phyloP scores from a whole-genome alignment of 768 basidiomycete genomes.

The Boletellus emodensis region DNA sequence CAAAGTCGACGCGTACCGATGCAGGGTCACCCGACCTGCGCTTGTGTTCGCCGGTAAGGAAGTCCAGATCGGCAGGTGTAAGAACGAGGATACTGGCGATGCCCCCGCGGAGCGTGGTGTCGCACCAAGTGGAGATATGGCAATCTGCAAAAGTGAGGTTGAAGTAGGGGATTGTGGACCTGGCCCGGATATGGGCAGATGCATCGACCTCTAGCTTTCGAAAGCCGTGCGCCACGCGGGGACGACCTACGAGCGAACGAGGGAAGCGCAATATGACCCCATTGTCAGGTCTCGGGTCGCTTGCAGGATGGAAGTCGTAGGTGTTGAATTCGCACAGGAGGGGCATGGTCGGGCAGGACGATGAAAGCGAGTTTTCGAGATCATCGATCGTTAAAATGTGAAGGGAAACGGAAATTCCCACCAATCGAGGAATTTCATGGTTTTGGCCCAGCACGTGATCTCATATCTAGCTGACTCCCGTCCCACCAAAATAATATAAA shows the following conservation, averaged over 20 bases:
- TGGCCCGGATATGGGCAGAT: slow-evolving; percentile 9
- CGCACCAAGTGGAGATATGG: slow-evolving; percentile 3
- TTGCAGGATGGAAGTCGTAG: not conserved
- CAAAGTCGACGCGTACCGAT: slow-evolving; percentile 8
- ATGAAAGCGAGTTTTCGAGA: too few relatives aligned
- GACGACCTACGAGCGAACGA: slow-evolving; percentile 11
- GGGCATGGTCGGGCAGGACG: slow-evolving; percentile 7
- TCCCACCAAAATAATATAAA: too few relatives aligned
- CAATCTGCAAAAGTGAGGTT: slow-evolving; percentile 4
- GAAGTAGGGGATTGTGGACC: slow-evolving; percentile 4
- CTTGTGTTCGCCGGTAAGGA: slow-evolving; percentile 10
- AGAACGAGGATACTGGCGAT: slow-evolving; percentile 2
- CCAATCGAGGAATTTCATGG: too few relatives aligned
- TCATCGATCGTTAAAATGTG: too few relatives aligned
- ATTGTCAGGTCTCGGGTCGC: slow-evolving; percentile 7
- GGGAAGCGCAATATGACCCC: slow-evolving; percentile 8
- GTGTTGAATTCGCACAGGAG: slow-evolving; percentile 14
- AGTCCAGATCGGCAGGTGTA: slow-evolving; percentile 10
- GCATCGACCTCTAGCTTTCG: slow-evolving; percentile 4
- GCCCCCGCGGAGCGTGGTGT: not conserved
- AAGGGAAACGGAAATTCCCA: too few relatives aligned
- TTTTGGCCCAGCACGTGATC: too few relatives aligned
- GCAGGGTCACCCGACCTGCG: not conserved
- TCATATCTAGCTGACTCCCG: too few relatives aligned
- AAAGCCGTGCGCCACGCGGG: slow-evolving; percentile 17